phyloP scores from a whole-genome alignment of 2,329 filamentous ascomycete species.

The Epichloe gansuensis region DNA sequence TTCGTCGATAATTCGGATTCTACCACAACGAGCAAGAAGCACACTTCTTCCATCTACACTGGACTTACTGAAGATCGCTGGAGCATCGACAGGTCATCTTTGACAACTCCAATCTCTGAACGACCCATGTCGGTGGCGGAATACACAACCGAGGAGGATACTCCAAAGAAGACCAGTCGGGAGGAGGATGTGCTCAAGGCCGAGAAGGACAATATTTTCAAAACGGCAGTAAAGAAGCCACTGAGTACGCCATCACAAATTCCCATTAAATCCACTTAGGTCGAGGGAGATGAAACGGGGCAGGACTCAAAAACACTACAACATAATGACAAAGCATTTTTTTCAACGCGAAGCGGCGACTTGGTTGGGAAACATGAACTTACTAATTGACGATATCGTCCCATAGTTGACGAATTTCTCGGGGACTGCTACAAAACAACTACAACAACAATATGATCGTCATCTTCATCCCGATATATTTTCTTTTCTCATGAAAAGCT shows the following conservation, averaged over 20 bases:
- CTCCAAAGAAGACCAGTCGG: slow-evolving; percentile 16
- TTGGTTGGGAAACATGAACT: not conserved
- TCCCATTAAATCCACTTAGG: not conserved
- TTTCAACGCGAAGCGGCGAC: not conserved
- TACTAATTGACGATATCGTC: not conserved
- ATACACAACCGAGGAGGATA: slow-evolving; percentile 19
- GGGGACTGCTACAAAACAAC: not conserved
- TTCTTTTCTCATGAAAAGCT: not conserved
- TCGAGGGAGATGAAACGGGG: not conserved
- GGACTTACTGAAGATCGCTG: slow-evolving; percentile 24
- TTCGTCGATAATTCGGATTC: slow-evolving; percentile 16
- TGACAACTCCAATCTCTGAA: slow-evolving; percentile 27
- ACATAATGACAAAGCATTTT: not conserved
- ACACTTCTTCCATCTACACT: slow-evolving; percentile 26
- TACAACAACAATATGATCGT: not conserved
- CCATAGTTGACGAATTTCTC: not conserved
- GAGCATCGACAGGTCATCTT: slow-evolving; percentile 24
- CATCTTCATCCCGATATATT: slow-evolving; percentile 1
- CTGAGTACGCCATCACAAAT: not conserved
- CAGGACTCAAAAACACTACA: not conserved
- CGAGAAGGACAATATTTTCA: not conserved
- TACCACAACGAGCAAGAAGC: slow-evolving; percentile 18
- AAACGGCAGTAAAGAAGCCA: not conserved
- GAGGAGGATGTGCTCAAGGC: slow-evolving; percentile 9
- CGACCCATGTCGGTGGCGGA: slow-evolving; percentile 21